Conservation (phyloP, 257 asterid species). For the Solanum ossicruentum region DNA sequence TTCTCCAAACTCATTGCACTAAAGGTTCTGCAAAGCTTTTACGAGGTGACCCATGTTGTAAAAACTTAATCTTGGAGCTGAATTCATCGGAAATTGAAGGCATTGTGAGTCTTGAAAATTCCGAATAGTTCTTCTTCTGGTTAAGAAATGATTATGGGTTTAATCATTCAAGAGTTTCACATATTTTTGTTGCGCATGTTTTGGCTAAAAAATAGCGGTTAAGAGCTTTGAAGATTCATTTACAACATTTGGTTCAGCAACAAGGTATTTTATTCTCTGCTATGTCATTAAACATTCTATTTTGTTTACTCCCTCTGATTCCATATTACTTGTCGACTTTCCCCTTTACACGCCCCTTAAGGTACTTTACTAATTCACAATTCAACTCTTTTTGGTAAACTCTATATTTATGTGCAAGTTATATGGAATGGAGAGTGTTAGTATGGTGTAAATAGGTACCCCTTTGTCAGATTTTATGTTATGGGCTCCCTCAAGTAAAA, state of each 20-base stretch:
- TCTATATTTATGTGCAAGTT: neutral
- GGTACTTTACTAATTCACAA: no score
- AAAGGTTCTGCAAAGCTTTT: constrained; percentile 14
- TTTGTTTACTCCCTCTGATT: no score
- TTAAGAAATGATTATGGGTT: constrained; percentile 41
- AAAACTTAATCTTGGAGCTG: constrained; percentile 16
- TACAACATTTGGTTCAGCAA: constrained; percentile 29
- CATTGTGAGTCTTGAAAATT: constrained; percentile 12
- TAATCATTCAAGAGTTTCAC: constrained; percentile 27
- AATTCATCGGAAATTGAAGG: constrained; percentile 30
- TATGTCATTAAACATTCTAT: neutral
- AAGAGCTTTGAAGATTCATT: constrained; percentile 41
- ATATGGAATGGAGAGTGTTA: neutral
- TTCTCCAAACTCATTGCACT: constrained; percentile 11
- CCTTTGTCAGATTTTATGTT: neutral
- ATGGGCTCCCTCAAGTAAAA: neutral
- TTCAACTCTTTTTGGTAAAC: no score
- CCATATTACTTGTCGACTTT: no score
- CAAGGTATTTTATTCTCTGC: neutral
- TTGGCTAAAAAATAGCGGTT: constrained; percentile 45
- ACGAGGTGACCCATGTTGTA: constrained; percentile 16
- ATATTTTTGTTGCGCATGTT: constrained; percentile 36
- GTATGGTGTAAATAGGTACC: neutral
- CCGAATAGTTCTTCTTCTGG: constrained; percentile 48
- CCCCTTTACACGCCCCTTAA: no score